Conservation (phyloP, 768 basidiomycete genomes). For the Suillus tomentosus region DNA sequence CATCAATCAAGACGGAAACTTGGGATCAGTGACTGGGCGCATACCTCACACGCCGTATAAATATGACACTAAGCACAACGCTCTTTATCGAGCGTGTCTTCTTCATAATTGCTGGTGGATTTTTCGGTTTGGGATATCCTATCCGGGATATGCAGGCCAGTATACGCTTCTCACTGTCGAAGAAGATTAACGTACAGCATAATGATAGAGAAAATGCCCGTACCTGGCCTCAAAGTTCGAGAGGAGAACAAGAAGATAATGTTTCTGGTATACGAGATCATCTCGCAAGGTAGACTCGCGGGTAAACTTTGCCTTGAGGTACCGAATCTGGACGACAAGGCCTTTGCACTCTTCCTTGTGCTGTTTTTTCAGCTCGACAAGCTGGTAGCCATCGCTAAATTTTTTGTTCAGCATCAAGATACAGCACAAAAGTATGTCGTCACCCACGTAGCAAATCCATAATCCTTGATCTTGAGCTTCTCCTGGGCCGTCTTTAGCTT, state of each 20-base stretch:
- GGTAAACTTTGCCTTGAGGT: conserved; percentile 89
- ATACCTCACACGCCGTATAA: conserved; percentile 66
- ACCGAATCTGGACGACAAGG: conserved; percentile 85
- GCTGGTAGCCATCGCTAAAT: conserved; percentile 52
- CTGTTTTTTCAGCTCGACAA: conserved; percentile 57
- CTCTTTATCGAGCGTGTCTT: conserved; percentile 57
- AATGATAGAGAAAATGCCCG: conserved; percentile 14
- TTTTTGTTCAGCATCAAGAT: conserved; percentile 8
- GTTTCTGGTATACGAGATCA: conserved; percentile 84
- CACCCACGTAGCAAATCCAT: conserved; percentile 63
- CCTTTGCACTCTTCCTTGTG: conserved; percentile 91
- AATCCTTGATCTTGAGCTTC: conserved; percentile 50
- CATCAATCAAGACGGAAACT: conserved; percentile 7
- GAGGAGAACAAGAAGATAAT: conserved; percentile 79
- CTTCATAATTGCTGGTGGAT: conserved; percentile 37
- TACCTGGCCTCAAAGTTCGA: conserved; percentile 72
- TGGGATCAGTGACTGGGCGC: conserved; percentile 23
- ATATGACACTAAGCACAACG: conserved; percentile 58
- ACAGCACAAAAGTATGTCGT: background rate
- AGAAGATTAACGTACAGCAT: conserved; percentile 1
- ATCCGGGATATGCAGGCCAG: conserved; percentile 75
- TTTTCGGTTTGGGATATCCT: conserved; percentile 58
- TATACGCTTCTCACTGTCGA: conserved; percentile 63
- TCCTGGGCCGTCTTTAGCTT: conserved; percentile 43
- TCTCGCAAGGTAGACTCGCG: conserved; percentile 81